These are phyloP conservation scores for Leptographium wingfieldii DNA, from an alignment of 2,329 filamentous ascomycete species.

Conservation along the genomic window DNA sequence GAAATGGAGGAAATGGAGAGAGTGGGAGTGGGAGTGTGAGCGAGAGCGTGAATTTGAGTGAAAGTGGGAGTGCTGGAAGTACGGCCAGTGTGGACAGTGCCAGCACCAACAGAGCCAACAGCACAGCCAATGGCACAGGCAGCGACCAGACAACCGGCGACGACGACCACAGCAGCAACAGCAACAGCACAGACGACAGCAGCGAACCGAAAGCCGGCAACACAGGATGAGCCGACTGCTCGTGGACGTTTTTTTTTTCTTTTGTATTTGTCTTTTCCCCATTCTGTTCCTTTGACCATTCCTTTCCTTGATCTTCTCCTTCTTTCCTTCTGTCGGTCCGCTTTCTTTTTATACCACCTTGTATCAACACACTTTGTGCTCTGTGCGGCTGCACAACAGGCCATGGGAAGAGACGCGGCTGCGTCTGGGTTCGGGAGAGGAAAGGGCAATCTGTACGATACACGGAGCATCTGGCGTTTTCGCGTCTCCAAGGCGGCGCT, in stretches of 20 bases:
- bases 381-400: no score
- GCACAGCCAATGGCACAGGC: neutral
- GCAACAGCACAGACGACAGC: constrained; percentile 8
- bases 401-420: no score
- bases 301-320: neutral
- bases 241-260: neutral
- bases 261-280: neutral
- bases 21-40: neutral
- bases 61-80: no score
- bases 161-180: constrained; percentile 8
- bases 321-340: neutral
- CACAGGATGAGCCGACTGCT: no score
- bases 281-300: neutral
- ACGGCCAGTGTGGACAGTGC: neutral
- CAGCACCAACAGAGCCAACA: neutral
- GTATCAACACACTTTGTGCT: neutral
- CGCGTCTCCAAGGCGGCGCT: no score
- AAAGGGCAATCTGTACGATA: no score
- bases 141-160: neutral
- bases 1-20: neutral
- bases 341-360: neutral
- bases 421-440: no score
- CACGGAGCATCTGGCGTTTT: no score
- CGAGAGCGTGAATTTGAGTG: neutral
- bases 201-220: no score